Evolutionary conservation across 2,329 filamentous ascomycete genomes (phyloP).

Genomic region (Eurotiales sp.): DNA sequence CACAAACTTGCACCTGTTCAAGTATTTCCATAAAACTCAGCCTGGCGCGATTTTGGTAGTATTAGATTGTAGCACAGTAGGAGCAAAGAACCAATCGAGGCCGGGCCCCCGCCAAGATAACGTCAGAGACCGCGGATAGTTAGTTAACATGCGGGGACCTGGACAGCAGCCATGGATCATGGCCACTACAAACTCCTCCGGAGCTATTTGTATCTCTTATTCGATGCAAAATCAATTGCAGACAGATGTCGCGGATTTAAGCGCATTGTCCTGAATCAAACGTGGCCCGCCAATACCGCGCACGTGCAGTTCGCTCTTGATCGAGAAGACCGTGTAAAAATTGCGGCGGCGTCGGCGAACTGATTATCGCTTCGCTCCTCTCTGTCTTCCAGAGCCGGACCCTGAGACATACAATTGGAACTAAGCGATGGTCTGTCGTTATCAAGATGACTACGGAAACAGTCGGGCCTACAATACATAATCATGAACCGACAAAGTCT

Average conservation of each 20-base stretch:
- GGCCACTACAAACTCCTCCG: background rate
- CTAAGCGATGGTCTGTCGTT: constrained; percentile 31
- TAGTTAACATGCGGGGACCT: background rate
- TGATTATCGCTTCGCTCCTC: background rate
- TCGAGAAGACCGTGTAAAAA: constrained; percentile 1
- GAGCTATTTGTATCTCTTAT: background rate
- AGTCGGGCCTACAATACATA: constrained; percentile 32
- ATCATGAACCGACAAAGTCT: constrained; percentile 22
- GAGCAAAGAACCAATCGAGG: background rate
- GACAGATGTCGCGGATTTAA: background rate
- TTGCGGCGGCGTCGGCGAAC: constrained; percentile 1
- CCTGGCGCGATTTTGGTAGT: background rate
- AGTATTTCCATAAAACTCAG: background rate
- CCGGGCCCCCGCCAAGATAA: background rate
- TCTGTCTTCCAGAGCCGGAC: background rate
- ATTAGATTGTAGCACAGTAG: background rate
- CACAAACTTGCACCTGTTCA: background rate
- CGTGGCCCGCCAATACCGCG: background rate
- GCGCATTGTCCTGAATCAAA: background rate
- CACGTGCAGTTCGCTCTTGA: background rate
- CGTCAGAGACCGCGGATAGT: background rate
- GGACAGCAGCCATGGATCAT: background rate
- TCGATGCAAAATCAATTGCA: background rate
- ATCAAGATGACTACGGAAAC: constrained; percentile 39
- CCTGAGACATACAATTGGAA: constrained; percentile 10